Evolutionary conservation across 2,329 filamentous ascomycete species (phyloP).

Genomic region (Verticillium nubilum): DNA sequence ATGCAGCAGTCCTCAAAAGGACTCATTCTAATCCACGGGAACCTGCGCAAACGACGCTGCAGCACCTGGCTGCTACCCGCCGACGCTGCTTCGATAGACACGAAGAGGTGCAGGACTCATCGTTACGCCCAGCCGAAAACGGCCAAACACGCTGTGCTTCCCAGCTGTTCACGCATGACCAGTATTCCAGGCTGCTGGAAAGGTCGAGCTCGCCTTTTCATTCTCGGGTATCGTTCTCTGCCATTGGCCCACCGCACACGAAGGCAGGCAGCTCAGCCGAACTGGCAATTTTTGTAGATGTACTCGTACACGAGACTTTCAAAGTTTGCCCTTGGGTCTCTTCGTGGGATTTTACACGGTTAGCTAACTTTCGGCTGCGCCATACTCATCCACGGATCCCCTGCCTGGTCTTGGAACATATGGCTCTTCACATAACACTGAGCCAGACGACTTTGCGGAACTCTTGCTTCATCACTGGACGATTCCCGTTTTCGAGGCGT

Average conservation of each 20-base stretch:
- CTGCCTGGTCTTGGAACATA: too few relatives aligned
- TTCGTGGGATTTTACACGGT: not conserved
- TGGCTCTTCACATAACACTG: too few relatives aligned
- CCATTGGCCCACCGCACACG: not conserved
- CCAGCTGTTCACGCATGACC: not conserved
- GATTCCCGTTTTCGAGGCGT: too few relatives aligned
- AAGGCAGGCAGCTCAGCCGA: not conserved
- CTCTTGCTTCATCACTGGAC: too few relatives aligned
- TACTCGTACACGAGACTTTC: not conserved
- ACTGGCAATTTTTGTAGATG: not conserved
- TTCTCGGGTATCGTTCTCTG: not conserved
- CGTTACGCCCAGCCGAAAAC: not conserved
- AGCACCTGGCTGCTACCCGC: slow-evolving; percentile 7
- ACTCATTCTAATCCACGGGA: slow-evolving; percentile 27
- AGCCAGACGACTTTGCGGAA: too few relatives aligned
- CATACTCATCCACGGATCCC: not conserved
- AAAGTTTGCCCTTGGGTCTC: not conserved
- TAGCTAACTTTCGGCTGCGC: not conserved
- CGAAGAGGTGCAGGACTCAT: slow-evolving; percentile 15
- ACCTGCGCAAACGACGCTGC: slow-evolving; percentile 29
- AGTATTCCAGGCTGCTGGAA: not conserved
- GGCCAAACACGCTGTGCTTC: not conserved
- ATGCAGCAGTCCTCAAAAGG: slow-evolving; percentile 13
- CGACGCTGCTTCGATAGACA: slow-evolving; percentile 9
- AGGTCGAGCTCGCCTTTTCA: not conserved